phyloP scores from a whole-genome alignment of 257 asterid species.

The Nicotiana undulata region DNA sequence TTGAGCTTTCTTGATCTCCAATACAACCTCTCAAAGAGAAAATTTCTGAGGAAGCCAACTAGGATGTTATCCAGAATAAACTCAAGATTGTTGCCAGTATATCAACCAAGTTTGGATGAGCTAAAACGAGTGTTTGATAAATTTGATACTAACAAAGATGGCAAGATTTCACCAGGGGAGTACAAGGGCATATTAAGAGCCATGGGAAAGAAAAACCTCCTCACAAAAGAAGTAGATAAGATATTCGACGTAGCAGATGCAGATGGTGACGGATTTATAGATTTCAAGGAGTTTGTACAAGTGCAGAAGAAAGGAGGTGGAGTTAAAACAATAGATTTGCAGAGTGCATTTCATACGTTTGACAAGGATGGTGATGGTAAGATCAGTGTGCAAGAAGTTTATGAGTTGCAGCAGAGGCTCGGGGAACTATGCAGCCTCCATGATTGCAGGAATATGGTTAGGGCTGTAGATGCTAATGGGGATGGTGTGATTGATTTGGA shows the following conservation, averaged over 20 bases:
- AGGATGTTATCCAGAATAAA: slow-evolving; percentile 46
- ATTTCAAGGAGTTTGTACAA: slow-evolving; percentile 76
- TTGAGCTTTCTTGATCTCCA: slow-evolving; percentile 59
- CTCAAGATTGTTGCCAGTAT: slow-evolving; percentile 34
- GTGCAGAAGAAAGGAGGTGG: slow-evolving; percentile 78
- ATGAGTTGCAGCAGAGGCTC: slow-evolving; percentile 44
- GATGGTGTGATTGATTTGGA: slow-evolving; percentile 82
- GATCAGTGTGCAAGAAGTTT: slow-evolving; percentile 56
- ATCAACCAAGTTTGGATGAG: slow-evolving; percentile 53
- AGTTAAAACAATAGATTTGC: slow-evolving; percentile 48
- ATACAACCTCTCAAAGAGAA: slow-evolving; percentile 53
- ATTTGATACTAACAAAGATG: slow-evolving; percentile 65
- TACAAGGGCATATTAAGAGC: slow-evolving; percentile 66
- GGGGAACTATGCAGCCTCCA: slow-evolving; percentile 52
- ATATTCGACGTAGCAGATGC: slow-evolving; percentile 76
- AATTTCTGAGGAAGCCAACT: slow-evolving; percentile 56
- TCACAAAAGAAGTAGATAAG: slow-evolving; percentile 52
- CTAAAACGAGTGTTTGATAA: slow-evolving; percentile 58
- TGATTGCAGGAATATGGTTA: slow-evolving; percentile 74
- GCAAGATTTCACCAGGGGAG: slow-evolving; percentile 78
- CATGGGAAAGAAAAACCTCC: slow-evolving; percentile 36
- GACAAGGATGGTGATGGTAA: slow-evolving; percentile 73
- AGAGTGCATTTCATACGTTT: slow-evolving; percentile 51
- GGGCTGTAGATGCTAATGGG: slow-evolving; percentile 67
- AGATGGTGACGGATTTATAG: slow-evolving; percentile 76